These are phyloP conservation scores for Didymella pinodella DNA, from an alignment of 2,329 filamentous ascomycete species.

Conservation along the genomic window DNA sequence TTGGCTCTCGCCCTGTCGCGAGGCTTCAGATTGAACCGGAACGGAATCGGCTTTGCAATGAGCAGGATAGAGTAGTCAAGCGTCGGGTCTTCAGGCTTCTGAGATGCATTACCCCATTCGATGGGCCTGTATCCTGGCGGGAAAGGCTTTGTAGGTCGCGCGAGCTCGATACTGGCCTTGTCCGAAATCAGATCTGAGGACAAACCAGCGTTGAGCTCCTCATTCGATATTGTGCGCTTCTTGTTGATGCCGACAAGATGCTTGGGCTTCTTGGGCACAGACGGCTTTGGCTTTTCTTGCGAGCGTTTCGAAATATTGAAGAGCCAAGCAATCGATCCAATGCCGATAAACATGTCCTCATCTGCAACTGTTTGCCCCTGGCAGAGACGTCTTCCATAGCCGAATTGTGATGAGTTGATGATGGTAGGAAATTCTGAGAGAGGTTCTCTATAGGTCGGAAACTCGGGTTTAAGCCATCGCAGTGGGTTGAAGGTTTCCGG, in stretches of 20 bases:
- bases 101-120: conserved; percentile 34
- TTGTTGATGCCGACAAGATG: conserved; percentile 38
- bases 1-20: conserved; percentile 44
- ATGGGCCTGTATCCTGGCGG: conserved; percentile 32
- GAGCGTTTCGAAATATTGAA: conserved; percentile 50
- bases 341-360: conserved; percentile 53
- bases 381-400: conserved; percentile 61
- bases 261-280: conserved; percentile 25
- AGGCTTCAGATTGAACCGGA: conserved; percentile 53
- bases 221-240: conserved; percentile 47
- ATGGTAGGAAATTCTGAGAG: conserved; percentile 61
- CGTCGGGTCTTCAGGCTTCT: conserved; percentile 51
- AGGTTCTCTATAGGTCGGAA: conserved; percentile 62
- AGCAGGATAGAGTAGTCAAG: conserved; percentile 55
- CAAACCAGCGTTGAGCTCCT: conserved; percentile 48
- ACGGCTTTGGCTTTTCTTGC: conserved; percentile 22
- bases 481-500: conserved; percentile 72
- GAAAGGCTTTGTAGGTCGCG: conserved; percentile 10
- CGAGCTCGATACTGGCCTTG: conserved; percentile 29
- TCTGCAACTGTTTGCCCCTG: conserved; percentile 55
- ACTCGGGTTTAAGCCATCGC: conserved; percentile 66
- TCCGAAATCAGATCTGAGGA: conserved; percentile 31
- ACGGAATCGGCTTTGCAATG: conserved; percentile 57
- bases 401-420: conserved; percentile 63
- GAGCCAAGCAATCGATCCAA: conserved; percentile 57